Percentiles rank a stretch among this genome's conserved stretches.
Evolutionary conservation across 2,329 filamentous ascomycete species (phyloP).

Genomic region (Talaromyces pinophilus): DNA sequence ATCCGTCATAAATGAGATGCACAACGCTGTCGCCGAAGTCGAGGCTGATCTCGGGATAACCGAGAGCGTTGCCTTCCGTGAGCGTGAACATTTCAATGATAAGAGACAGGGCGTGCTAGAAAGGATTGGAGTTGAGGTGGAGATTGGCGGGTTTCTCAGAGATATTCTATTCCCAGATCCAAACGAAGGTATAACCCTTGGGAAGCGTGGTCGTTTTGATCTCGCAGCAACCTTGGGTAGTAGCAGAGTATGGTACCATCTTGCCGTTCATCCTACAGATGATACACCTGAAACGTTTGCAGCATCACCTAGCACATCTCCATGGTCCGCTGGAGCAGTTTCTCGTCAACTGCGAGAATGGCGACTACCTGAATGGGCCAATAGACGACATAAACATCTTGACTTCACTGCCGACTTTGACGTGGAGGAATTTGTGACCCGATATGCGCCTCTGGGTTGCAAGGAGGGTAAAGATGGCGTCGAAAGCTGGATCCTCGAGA

Average conservation of each 20-base stretch:
- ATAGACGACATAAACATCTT: slow-evolving; percentile 82
- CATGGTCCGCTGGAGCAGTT: slow-evolving; percentile 90
- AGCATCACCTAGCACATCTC: slow-evolving; percentile 69
- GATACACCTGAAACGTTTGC: slow-evolving; percentile 74
- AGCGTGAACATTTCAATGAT: slow-evolving; percentile 77
- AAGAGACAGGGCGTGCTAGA: slow-evolving; percentile 81
- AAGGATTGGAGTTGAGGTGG: slow-evolving; percentile 78
- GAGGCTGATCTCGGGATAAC: slow-evolving; percentile 77
- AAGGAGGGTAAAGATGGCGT: slow-evolving; percentile 88
- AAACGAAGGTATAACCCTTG: slow-evolving; percentile 77
- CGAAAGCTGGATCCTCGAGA: slow-evolving; percentile 89
- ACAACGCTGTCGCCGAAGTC: slow-evolving; percentile 73
- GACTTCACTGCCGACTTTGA: slow-evolving; percentile 98
- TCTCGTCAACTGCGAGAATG: slow-evolving; percentile 91
- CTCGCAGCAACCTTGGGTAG: slow-evolving; percentile 72
- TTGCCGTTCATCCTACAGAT: slow-evolving; percentile 88
- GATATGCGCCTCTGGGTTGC: slow-evolving; percentile 82
- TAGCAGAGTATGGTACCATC: slow-evolving; percentile 93
- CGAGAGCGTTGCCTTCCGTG: slow-evolving; percentile 65
- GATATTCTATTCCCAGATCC: slow-evolving; percentile 76
- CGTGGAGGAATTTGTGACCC: slow-evolving; percentile 81
- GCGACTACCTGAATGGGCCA: slow-evolving; percentile 95
- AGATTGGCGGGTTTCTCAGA: slow-evolving; percentile 79
- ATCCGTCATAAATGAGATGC: slow-evolving; percentile 85
- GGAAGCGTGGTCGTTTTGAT: slow-evolving; percentile 76